phyloP scores from a whole-genome alignment of 2,329 filamentous ascomycete genomes.

The Fusarium heterosporum region DNA sequence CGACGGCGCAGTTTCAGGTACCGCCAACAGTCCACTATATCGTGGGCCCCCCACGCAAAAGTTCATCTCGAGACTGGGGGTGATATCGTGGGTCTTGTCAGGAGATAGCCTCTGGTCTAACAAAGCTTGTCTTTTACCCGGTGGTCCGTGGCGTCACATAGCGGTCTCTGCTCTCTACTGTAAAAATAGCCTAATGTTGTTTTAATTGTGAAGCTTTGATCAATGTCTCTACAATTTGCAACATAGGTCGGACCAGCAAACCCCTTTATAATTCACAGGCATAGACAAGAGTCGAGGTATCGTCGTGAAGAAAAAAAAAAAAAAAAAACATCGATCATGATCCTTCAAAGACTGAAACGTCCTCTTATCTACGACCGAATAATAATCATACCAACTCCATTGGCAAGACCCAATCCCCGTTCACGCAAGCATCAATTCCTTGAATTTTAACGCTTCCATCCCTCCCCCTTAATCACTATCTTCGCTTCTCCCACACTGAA shows the following conservation, averaged over 20 bases:
- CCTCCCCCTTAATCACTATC: conserved; percentile 21
- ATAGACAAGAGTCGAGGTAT: too few relatives aligned
- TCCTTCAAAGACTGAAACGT: not conserved
- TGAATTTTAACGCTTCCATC: not conserved
- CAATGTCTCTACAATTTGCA: too few relatives aligned
- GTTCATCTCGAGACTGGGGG: not conserved
- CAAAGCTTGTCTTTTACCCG: conserved; percentile 8
- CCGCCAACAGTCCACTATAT: not conserved
- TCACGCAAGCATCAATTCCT: not conserved
- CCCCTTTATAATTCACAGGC: too few relatives aligned
- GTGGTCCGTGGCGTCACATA: not conserved
- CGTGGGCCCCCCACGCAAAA: not conserved
- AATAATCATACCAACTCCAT: not conserved
- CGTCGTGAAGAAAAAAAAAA: too few relatives aligned
- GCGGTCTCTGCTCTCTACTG: not conserved
- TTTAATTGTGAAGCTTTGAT: too few relatives aligned
- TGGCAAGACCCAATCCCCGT: not conserved
- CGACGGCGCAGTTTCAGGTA: not conserved
- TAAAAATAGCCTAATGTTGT: too few relatives aligned
- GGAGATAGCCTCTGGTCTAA: not conserved
- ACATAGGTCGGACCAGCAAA: too few relatives aligned
- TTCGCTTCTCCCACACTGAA: not conserved
- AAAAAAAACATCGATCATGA: too few relatives aligned
- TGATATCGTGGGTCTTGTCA: not conserved
- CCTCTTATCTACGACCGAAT: not conserved